These are phyloP conservation scores for Lipomyces starkeyi DNA, from an alignment of 805 yeast genomes.

Conservation along the genomic window DNA sequence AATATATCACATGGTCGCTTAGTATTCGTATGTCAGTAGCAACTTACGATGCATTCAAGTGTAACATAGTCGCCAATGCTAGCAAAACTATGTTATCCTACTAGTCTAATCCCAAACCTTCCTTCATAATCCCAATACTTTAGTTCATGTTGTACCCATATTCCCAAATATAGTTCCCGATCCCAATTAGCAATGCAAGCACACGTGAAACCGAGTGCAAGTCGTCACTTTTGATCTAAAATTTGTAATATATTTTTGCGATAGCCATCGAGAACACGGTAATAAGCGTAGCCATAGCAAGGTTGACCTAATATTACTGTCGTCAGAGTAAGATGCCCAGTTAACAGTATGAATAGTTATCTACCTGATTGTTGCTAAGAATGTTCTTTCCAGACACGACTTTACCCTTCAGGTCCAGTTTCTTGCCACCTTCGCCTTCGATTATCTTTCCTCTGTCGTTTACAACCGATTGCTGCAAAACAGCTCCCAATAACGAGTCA, in stretches of 20 bases:
- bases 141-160: neutral
- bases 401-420: constrained; percentile 39
- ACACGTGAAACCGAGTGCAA: neutral
- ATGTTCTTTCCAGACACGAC: constrained; percentile 47
- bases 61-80: neutral
- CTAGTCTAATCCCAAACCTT: neutral
- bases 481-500: constrained; percentile 54
- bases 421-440: constrained; percentile 44
- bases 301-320: constrained; percentile 42
- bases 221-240: neutral
- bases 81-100: neutral
- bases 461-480: constrained; percentile 49
- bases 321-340: neutral
- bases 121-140: neutral
- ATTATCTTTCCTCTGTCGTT: constrained; percentile 48
- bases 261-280: constrained; percentile 44
- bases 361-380: constrained; percentile 49
- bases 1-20: too few species aligned
- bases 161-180: neutral
- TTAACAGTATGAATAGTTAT: neutral
- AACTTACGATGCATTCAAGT: neutral
- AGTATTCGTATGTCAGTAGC: neutral
- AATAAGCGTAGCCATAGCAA: constrained; percentile 47
- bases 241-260: constrained; percentile 20
- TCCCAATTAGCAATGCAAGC: neutral